These are phyloP conservation scores for Lipomyces mesembrius DNA, from an alignment of 805 yeast genomes.

Conservation along the genomic window DNA sequence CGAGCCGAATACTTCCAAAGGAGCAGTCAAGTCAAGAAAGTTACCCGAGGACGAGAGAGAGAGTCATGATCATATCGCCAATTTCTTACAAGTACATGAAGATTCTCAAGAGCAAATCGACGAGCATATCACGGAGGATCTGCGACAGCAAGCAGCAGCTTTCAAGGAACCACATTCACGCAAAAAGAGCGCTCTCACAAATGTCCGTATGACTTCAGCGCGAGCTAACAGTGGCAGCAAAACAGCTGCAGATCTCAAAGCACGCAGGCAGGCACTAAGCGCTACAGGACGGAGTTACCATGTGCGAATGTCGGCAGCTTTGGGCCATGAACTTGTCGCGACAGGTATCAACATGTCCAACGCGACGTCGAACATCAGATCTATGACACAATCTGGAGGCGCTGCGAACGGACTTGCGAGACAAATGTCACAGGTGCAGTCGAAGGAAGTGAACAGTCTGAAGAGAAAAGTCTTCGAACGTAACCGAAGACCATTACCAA, in stretches of 20 bases:
- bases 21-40: slow-evolving; percentile 22
- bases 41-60: slow-evolving; percentile 14
- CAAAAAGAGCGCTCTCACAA: slow-evolving; percentile 24
- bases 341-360: slow-evolving; percentile 60
- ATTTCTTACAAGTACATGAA: slow-evolving; percentile 1
- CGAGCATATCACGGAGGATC: slow-evolving; percentile 14
- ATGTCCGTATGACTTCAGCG: slow-evolving; percentile 34
- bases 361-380: slow-evolving; percentile 46
- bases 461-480: slow-evolving; percentile 49
- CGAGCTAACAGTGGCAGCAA: slow-evolving; percentile 26
- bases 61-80: slow-evolving; percentile 1
- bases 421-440: slow-evolving; percentile 43
- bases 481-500: slow-evolving; percentile 33
- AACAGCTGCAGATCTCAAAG: background rate
- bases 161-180: slow-evolving; percentile 21
- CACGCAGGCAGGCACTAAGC: slow-evolving; percentile 6
- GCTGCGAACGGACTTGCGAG: slow-evolving; percentile 44
- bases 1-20: slow-evolving; percentile 18
- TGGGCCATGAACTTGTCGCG: slow-evolving; percentile 59
- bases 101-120: slow-evolving; percentile 20
- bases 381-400: slow-evolving; percentile 44
- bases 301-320: slow-evolving; percentile 20
- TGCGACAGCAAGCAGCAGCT: slow-evolving; percentile 3
- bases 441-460: slow-evolving; percentile 51
- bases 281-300: slow-evolving; percentile 19